phyloP scores from a whole-genome alignment of 2,329 filamentous ascomycete genomes.

The Pseudogymnoascus sp. region DNA sequence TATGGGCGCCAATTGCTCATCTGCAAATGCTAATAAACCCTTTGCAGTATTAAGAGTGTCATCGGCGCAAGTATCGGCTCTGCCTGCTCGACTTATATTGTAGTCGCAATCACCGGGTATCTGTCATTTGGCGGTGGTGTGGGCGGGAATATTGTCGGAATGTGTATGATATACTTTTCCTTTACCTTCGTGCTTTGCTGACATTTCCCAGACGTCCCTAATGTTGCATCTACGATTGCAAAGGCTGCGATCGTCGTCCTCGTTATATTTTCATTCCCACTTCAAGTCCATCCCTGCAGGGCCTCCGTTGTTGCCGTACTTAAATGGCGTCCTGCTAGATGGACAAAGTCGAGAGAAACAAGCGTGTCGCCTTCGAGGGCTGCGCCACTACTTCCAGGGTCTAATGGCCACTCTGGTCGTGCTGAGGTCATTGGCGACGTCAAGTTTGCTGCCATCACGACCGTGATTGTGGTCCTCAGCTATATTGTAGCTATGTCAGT shows the following conservation, averaged over 20 bases:
- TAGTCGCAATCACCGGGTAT: slow-evolving; percentile 93
- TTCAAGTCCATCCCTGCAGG: slow-evolving; percentile 92
- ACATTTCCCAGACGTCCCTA: slow-evolving; percentile 36
- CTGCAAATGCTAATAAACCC: slow-evolving; percentile 2
- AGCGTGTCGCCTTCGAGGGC: slow-evolving; percentile 31
- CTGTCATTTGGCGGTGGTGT: slow-evolving; percentile 89
- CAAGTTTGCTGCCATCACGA: slow-evolving; percentile 84
- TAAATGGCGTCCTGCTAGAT: slow-evolving; percentile 68
- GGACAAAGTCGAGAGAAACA: slow-evolving; percentile 28
- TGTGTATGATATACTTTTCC: slow-evolving; percentile 53
- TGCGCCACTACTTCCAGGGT: slow-evolving; percentile 35
- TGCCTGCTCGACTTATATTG: slow-evolving; percentile 76
- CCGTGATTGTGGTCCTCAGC: slow-evolving; percentile 71
- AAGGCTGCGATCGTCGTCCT: slow-evolving; percentile 92
- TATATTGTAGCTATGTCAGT: slow-evolving; percentile 90
- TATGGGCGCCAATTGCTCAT: background rate
- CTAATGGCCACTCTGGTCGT: slow-evolving; percentile 35
- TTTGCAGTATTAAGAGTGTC: slow-evolving; percentile 62
- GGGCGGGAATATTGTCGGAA: slow-evolving; percentile 84
- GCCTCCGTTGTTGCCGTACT: slow-evolving; percentile 93
- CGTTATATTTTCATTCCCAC: slow-evolving; percentile 91
- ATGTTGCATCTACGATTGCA: slow-evolving; percentile 79
- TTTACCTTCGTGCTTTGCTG: background rate
- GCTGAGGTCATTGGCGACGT: slow-evolving; percentile 69
- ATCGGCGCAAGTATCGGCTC: slow-evolving; percentile 78